Conservation (phyloP, 768 basidiomycete genomes). For the Cubamyces sp. region DNA sequence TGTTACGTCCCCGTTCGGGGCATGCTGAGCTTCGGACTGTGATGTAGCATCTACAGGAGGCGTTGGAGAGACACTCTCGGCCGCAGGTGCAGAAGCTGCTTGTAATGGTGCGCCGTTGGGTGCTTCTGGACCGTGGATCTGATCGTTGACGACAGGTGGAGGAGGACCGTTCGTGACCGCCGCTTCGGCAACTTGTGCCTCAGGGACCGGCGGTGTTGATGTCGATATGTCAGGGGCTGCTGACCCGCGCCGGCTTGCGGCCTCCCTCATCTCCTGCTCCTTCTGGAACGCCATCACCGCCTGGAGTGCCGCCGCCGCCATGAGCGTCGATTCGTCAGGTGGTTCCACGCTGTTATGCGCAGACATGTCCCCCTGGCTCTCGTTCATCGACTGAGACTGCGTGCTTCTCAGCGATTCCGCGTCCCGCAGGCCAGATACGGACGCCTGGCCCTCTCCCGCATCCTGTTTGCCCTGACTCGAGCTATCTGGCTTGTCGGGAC, state of each 20-base stretch:
- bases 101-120: not conserved
- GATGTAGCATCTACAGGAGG: not conserved
- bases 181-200: not conserved
- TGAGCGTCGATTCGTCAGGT: conserved; percentile 23
- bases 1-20: conserved; percentile 2
- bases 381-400: not conserved
- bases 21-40: not conserved
- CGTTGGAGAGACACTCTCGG: not conserved
- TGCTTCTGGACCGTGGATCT: not conserved
- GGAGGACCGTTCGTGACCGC: not conserved
- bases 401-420: conserved; percentile 1
- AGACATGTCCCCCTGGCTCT: not conserved
- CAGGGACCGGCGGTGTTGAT: not conserved
- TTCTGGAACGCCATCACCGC: conserved; percentile 39
- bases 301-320: conserved; percentile 34
- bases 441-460: not conserved
- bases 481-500: conserved; percentile 9
- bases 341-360: conserved; percentile 3
- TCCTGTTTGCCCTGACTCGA: not conserved
- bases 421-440: conserved; percentile 4
- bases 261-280: conserved; percentile 34
- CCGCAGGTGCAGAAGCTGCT: not conserved
- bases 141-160: not conserved
- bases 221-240: not conserved
- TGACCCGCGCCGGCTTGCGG: conserved; percentile 4